Evolutionary conservation across 169 alveolate species (phyloP), one percentile per base, ranked within the genome.

Genomic region (Plasmodium malariae): DNA sequence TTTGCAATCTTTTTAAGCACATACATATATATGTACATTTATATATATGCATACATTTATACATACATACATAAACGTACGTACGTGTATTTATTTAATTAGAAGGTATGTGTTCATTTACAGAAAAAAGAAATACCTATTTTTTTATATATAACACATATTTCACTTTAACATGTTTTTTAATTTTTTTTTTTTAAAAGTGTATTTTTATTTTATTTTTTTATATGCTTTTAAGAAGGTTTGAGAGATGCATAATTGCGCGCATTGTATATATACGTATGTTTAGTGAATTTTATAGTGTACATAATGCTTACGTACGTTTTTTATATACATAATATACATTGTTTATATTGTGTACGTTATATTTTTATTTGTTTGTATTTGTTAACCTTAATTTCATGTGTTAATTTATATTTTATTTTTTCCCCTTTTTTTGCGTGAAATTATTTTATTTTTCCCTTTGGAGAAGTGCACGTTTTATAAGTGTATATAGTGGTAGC

Each of bases 11-110:
- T 6, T 9, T 40, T 40, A 40, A 5, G 51, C 51, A 40, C 51
- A 19, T 54, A 54, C 24, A 54, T 54, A 49, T 70, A 45, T 49
- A 73, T 59, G 36, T 49, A 24, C 57, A 62, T 54, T 37, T 48
- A 24, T 73, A 36, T 37, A 62, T 48, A 7, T 9, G 19, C 3
- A 62, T 24, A 54, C 5, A 14, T 54, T 14, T 54, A 19, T 19
- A 9, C 24, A 48, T 19, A 24, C 26, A 36, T 26, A 24, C 34
- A 0, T 3, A 2, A 19, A 40, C 34, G 7, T 24, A 36, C 34
- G 59, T 28, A 67, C 57, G 51, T 5, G 9, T 40, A 9, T 40
- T 40, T 40, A 40, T 40, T 6, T 9, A 9, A 5, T 40, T 6
- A 40, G 5, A 40, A 40, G 51, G 5, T 40, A 51, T n/a, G 62